phyloP scores from a whole-genome alignment of 345 rosid species.

The Gossypium arboreum region DNA sequence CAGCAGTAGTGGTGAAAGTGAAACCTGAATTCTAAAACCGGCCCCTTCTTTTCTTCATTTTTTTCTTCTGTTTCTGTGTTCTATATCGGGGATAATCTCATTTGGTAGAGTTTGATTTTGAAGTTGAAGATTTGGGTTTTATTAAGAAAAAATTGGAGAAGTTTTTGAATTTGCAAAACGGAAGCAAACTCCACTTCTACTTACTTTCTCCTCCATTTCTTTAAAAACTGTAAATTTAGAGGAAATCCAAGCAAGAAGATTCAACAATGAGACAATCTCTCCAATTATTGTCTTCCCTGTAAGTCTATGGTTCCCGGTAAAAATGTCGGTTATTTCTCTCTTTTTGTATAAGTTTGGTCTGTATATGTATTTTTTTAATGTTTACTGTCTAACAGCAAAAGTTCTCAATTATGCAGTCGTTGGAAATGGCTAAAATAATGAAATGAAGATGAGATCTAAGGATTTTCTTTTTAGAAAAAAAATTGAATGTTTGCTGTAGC shows the following conservation, averaged over 20 bases:
- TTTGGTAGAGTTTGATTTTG: background rate
- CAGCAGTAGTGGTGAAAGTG: background rate
- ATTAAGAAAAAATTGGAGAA: background rate
- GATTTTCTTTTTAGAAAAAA: slow-evolving; percentile 19
- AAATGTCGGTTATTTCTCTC: slow-evolving; percentile 8
- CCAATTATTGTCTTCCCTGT: background rate
- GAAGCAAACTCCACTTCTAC: background rate
- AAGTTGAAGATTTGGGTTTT: background rate
- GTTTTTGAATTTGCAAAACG: background rate
- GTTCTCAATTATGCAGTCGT: slow-evolving; percentile 15
- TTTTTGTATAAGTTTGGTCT: background rate
- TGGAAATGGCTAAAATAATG: background rate
- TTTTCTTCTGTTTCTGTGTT: background rate
- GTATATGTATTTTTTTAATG: background rate
- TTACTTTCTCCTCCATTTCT: background rate
- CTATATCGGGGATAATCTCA: background rate
- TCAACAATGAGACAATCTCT: background rate
- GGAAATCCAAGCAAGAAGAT: background rate
- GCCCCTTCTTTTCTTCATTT: background rate
- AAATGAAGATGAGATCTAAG: slow-evolving; percentile 30
- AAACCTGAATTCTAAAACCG: background rate
- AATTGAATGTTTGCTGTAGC: slow-evolving; percentile 26
- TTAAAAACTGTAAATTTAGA: background rate
- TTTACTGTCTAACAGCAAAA: slow-evolving; percentile 10
- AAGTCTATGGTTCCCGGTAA: slow-evolving; percentile 3